These are phyloP conservation scores for Epichloe gansuensis DNA, from an alignment of 2,329 filamentous ascomycete genomes.

Conservation along the genomic window DNA sequence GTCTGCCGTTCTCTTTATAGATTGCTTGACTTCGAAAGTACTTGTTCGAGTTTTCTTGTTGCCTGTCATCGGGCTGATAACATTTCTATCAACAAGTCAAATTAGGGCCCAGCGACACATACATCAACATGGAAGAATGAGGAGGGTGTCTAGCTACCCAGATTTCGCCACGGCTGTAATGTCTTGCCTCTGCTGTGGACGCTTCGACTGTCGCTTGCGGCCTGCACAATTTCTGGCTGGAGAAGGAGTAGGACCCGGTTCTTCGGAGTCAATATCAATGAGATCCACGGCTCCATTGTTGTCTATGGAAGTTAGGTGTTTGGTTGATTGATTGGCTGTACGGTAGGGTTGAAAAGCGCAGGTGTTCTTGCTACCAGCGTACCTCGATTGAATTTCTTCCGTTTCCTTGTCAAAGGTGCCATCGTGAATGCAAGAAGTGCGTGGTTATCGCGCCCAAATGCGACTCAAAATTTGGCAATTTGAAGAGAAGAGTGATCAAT, in stretches of 20 bases:
- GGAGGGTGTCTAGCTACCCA: neutral
- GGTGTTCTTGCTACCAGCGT: neutral
- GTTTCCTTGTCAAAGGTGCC: constrained; percentile 17
- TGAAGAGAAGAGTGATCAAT: neutral
- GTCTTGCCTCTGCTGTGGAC: neutral
- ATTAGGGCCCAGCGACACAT: neutral
- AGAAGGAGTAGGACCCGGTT: neutral
- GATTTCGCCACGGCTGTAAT: neutral
- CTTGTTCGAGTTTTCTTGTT: neutral
- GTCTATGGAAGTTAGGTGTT: neutral
- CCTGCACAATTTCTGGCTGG: neutral
- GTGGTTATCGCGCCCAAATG: neutral
- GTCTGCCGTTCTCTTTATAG: neutral
- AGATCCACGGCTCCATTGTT: neutral
- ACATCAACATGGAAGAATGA: neutral
- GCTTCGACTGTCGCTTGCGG: neutral
- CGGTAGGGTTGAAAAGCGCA: neutral
- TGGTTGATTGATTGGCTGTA: neutral
- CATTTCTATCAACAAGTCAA: neutral
- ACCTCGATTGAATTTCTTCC: constrained; percentile 14
- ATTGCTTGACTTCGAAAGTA: constrained; percentile 2
- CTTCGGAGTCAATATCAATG: neutral
- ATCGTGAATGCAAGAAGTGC: constrained; percentile 8
- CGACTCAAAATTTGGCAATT: neutral
- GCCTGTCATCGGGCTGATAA: neutral